Base-by-base conservation (phyloP, 352 stramenopile genomes). In the Globisporangium viniferum region DNA sequence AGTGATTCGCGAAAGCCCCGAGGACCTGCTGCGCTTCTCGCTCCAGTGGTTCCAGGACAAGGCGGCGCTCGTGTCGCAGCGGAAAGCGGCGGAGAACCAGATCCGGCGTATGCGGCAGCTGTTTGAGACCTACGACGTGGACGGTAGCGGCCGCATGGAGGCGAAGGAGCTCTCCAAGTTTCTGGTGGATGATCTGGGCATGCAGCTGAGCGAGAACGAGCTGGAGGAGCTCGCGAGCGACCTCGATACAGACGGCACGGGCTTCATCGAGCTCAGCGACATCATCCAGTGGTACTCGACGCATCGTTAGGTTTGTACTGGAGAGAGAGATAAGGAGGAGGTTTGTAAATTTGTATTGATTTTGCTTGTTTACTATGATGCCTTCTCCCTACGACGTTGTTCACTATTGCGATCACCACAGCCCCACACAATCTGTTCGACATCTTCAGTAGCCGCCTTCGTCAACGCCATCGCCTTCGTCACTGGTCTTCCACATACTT, bases 1-100 rank as follows among this genome's bases (percentile, higher is more conserved):
- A 3, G 82, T 97, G 69, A 95, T 97, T 59, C 79, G 82, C 2
- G 82, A 86, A 44, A 84, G 91, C 53, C 89, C 91, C 1, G 66
- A 75, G 0, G 83, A 98, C 69, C 39, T 97, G 68, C 44, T 93
- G 35, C 59, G 69, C n/a, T 97, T 97, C 59, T 97, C 89, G 48
- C 80, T 87, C 22, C 72, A 93, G 63, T 96, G 89, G 73, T 98
- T 97, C 66, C 73, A 95, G 55, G 88, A 93, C 62, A 92, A 92
- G 69, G 81, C 77, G 5, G 69, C 75, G 35, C 72, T 90, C 41
- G 77, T 72, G 51, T 90, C 81, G 29, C 79, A 89, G 64, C 78
- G 77, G 22, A 88, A 93, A 62, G 82, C 79, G n/a, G 74, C 71
- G 10, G 83, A 93, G 71, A 80, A 76, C 63, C 81, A 89, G 68